Evolutionary conservation across 768 basidiomycete species (phyloP).

Genomic region (Chalciporus sphaerocephalus): DNA sequence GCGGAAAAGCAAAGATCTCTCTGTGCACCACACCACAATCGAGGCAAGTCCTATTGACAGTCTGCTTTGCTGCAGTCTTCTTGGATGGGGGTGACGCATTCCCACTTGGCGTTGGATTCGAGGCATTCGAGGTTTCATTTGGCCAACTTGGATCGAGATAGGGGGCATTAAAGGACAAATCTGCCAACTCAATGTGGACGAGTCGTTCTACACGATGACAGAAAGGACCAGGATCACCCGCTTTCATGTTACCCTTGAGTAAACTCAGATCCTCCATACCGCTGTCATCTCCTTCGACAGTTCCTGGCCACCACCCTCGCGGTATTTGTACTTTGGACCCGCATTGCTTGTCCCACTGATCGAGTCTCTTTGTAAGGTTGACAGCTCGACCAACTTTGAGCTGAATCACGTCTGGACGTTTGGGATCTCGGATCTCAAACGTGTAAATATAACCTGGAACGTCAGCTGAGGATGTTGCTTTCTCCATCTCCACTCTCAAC

Average conservation of each 20-base stretch:
- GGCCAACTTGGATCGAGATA: conserved; percentile 57
- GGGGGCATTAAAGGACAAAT: conserved; percentile 52
- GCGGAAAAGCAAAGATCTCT: conserved; percentile 75
- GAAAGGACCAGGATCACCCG: conserved; percentile 57
- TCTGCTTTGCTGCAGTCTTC: conserved; percentile 19
- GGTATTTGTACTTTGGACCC: conserved; percentile 70
- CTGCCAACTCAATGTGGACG: conserved; percentile 75
- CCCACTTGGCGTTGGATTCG: conserved; percentile 13
- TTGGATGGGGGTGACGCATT: conserved; percentile 10
- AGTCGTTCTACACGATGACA: conserved; percentile 76
- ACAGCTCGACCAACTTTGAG: conserved; percentile 78
- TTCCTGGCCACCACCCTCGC: conserved; percentile 70
- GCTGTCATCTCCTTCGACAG: conserved; percentile 37
- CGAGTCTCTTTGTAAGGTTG: conserved; percentile 67
- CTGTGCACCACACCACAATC: conserved; percentile 62
- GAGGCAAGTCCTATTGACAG: conserved; percentile 28
- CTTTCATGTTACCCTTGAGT: conserved; percentile 61
- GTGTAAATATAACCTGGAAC: conserved; percentile 76
- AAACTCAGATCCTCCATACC: conserved; percentile 41
- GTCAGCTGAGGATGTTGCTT: conserved; percentile 51
- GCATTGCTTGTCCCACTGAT: conserved; percentile 81
- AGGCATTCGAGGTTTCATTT: conserved; percentile 30
- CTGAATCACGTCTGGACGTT: conserved; percentile 42
- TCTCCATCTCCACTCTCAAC: conserved; percentile 52
- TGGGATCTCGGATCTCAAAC: conserved; percentile 63